These are phyloP conservation scores for Amanita subjunquillea DNA, from an alignment of 768 basidiomycete genomes.

Conservation along the genomic window DNA sequence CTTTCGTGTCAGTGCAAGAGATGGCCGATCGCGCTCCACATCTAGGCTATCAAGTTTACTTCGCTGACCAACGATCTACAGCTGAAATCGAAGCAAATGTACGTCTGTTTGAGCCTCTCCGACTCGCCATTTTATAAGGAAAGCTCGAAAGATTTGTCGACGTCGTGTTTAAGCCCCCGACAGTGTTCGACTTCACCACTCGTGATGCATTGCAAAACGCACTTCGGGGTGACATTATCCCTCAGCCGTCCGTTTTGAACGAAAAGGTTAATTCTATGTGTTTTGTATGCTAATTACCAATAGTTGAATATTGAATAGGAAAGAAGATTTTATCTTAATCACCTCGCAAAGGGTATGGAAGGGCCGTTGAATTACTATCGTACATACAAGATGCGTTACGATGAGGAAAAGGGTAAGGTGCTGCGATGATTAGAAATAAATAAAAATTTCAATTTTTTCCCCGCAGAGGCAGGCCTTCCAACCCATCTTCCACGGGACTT, in stretches of 20 bases:
- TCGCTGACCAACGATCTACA: slow-evolving; percentile 42
- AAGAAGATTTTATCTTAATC: slow-evolving; percentile 36
- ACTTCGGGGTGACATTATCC: slow-evolving; percentile 1
- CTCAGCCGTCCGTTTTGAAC: slow-evolving; percentile 14
- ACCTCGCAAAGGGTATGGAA: slow-evolving; percentile 43
- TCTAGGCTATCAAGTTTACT: slow-evolving; percentile 61
- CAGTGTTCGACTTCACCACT: slow-evolving; percentile 11
- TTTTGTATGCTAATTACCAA: background rate
- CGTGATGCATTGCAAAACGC: background rate
- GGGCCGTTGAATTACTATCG: slow-evolving; percentile 77
- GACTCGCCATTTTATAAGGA: background rate
- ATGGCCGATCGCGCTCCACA: slow-evolving; percentile 42
- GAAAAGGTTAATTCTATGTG: slow-evolving; percentile 13
- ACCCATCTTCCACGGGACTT: slow-evolving; percentile 33
- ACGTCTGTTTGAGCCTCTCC: slow-evolving; percentile 8
- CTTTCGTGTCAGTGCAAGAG: slow-evolving; percentile 40
- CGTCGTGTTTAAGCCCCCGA: slow-evolving; percentile 16
- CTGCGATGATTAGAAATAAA: background rate
- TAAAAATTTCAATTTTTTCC: slow-evolving; percentile 19
- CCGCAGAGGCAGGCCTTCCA: slow-evolving; percentile 30
- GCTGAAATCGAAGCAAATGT: slow-evolving; percentile 50
- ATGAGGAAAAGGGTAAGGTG: slow-evolving; percentile 46
- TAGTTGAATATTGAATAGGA: slow-evolving; percentile 33
- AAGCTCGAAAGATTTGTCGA: slow-evolving; percentile 30
- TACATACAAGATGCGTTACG: slow-evolving; percentile 45